Evolutionary conservation across 2,329 filamentous ascomycete species (phyloP), one percentile per base, ranked within the genome.

Genomic region (Microdochium paspali): DNA sequence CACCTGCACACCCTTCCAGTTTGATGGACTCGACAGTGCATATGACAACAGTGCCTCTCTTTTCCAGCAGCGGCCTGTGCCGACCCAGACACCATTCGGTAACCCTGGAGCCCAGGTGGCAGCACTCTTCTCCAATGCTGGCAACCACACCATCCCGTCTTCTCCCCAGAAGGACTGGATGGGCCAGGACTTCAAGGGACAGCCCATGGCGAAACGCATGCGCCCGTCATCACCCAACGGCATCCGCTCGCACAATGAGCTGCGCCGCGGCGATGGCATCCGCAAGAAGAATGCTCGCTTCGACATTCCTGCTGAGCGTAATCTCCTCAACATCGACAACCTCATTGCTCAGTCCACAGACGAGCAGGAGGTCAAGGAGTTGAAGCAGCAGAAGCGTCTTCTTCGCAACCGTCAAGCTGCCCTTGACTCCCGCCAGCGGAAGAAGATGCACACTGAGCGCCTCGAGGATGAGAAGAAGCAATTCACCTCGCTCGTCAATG

Each of bases 261-360:
- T 87, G 65, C 77, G 81, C 52, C 79, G 87, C 56, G 82, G 88
- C 48, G 90, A 94, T 57, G 89, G 93, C 51, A 94, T 97, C 66
- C 82, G 93, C 60, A 98, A 98, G 82, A 97, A 97, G 85, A 98
- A 97, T 62, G 90, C 90, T 54, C 86, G 91, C 56, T 96, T 97
- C 67, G 91, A 97, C 61, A 98, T 98, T 56, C 93, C 93, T 10
- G 83, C 87, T 42, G 93, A 96, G 70, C 82, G 90, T 52, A 97
- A 90, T 61, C 79, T 98, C 57, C 84, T 80, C 73, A 97, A 94
- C 70, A 97, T 98, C 68, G 93, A 98, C 66, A 79, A 88, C 51
- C 77, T 97, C 61, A 97, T 98, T 66, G 77, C 84, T 46, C 83
- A 88, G 67, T 91, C 89, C 30, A 89, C 81, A 48, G 85, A 94